Percentiles rank a stretch among this genome's conserved stretches.
These are phyloP conservation scores for Tolypocladium tundrense DNA, from an alignment of 2,329 filamentous ascomycete genomes.

Conservation along the genomic window DNA sequence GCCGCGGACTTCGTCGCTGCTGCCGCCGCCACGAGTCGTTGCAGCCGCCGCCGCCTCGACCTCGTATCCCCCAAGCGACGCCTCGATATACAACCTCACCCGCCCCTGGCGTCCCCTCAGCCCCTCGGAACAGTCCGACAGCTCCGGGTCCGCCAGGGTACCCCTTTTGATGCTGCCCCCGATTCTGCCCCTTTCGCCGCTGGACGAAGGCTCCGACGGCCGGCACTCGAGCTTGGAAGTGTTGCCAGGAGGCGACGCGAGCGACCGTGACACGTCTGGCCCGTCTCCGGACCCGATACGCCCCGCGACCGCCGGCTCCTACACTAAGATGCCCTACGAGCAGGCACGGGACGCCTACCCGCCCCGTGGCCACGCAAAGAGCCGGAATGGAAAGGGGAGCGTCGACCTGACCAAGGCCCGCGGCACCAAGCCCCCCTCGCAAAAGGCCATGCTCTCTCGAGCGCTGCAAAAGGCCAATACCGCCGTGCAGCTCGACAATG, in stretches of 20 bases:
- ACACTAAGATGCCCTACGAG: constrained; percentile 19
- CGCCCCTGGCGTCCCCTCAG: neutral
- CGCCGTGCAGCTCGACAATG: constrained; percentile 91
- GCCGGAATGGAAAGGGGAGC: constrained; percentile 22
- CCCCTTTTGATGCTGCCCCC: constrained; percentile 11
- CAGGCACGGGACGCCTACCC: constrained; percentile 16
- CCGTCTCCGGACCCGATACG: constrained; percentile 5
- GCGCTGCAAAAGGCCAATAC: constrained; percentile 93
- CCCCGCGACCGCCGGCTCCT: constrained; percentile 6
- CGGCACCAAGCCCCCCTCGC: constrained; percentile 46
- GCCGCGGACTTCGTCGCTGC: constrained; percentile 32
- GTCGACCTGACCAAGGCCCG: constrained; percentile 17
- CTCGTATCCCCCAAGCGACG: neutral
- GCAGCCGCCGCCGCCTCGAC: constrained; percentile 4
- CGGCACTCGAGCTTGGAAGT: constrained; percentile 2
- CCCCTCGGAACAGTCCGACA: neutral
- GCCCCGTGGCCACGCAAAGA: constrained; percentile 20
- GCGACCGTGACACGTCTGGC: constrained; percentile 6
- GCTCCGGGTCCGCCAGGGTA: neutral
- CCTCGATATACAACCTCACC: neutral
- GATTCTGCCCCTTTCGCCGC: constrained; percentile 13
- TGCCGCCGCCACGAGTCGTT: constrained; percentile 23
- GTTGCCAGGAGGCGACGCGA: constrained; percentile 4
- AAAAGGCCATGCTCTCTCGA: constrained; percentile 95
- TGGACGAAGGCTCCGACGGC: constrained; percentile 6